These are phyloP conservation scores for Alternaria metachromatica DNA, from an alignment of 2,329 filamentous ascomycete species.

Conservation along the genomic window DNA sequence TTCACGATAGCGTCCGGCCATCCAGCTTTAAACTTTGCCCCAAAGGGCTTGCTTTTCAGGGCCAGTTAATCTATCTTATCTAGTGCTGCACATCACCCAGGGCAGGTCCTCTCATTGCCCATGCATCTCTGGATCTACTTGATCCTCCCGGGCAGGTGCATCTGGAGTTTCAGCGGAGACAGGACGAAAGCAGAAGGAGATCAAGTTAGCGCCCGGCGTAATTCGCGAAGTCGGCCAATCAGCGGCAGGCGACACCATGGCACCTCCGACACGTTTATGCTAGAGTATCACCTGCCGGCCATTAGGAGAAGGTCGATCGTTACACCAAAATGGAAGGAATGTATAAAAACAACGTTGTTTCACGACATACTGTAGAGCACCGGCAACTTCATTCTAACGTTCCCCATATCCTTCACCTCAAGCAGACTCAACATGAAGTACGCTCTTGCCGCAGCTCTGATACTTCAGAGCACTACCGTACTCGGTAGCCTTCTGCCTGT, in stretches of 20 bases:
- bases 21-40: conserved; percentile 1
- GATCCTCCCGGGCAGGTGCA: conserved; percentile 21
- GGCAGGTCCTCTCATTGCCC: background rate
- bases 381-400: conserved; percentile 1
- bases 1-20: conserved; percentile 7
- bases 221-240: conserved; percentile 18
- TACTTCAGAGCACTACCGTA: conserved; percentile 37
- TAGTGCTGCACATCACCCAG: conserved; percentile 2
- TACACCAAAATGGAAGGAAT: background rate
- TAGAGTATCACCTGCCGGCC: conserved; percentile 12
- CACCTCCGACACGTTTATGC: background rate
- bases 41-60: conserved; percentile 9
- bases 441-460: conserved; percentile 35
- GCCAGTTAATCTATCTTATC: conserved; percentile 22
- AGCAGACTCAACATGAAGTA: conserved; percentile 37
- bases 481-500: conserved; percentile 39
- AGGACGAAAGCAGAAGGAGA: conserved; percentile 23
- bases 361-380: background rate
- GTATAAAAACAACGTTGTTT: conserved; percentile 12
- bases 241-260: conserved; percentile 1
- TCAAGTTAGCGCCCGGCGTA: conserved; percentile 17
- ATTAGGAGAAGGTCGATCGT: conserved; percentile 16
- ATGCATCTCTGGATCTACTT: conserved; percentile 11
- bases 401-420: conserved; percentile 1
- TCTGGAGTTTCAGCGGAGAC: conserved; percentile 15